Base-by-base conservation (phyloP, 1,284 basidiomycete species). In the Boletus semigastroideus region DNA sequence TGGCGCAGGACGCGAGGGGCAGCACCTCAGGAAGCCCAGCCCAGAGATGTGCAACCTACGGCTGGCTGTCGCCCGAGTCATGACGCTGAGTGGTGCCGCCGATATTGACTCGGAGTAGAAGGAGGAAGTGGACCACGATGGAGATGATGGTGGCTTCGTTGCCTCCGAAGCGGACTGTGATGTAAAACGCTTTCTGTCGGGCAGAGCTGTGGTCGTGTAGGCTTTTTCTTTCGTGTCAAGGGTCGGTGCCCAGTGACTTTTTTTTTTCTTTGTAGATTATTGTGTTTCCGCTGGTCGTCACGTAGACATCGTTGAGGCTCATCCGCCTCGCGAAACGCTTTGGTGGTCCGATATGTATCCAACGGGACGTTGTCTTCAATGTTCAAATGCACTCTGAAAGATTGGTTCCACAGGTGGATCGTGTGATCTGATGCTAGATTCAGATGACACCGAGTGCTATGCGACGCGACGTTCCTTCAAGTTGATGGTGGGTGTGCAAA, bases 51-150 rank as follows among this genome's bases (percentile, higher is more conserved):
- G 48, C 14, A 52, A 56, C 20, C 31, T 54, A 14, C 36, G 20
- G 36, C 20, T 56, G 13, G 53, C 53, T 31, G 31, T 52, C 25
- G 53, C 53, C 40, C 31, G 37, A 14, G 30, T 52, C 25, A 6
- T 56, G 48, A 56, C 8, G 54, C 36, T 44, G 48, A 54, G 53
- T 52, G 41, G 28, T 40, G 41, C 41, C 31, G 41, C 48, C n/a
- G 54, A 54, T 42, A 13, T 57, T 7, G 34, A 30, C 17, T n/a
- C 46, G 38, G 10, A 46, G 22, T 57, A 42, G 53, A 52, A 57
- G 54, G 54, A 45, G 11, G 14, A 30, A 9, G 51, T 39, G 8
- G 40, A 48, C 27, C 38, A 47, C 13, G 28, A 42, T 9, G 52
- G 52, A 41, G 19, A 14, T 33, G 4, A 14, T 40, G 36, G 4